Evolutionary conservation across 2,329 filamentous ascomycete species (phyloP).

Genomic region (Alternaria solani): DNA sequence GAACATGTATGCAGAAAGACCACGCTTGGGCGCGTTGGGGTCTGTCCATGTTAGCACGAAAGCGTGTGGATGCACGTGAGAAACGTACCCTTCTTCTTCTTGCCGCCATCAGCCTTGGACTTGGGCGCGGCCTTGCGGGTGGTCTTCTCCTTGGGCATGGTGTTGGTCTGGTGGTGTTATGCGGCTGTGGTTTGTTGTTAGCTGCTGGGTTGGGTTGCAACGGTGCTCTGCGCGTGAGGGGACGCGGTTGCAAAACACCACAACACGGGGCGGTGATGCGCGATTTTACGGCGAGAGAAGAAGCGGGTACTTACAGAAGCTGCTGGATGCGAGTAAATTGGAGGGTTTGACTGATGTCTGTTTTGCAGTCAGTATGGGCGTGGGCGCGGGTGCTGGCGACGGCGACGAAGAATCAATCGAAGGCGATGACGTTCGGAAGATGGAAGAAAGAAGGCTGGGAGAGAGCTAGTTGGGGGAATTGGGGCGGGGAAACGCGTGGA

Average conservation of each 20-base stretch:
- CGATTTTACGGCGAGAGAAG: slow-evolving; percentile 35
- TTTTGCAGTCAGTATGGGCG: slow-evolving; percentile 43
- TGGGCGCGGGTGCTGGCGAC: slow-evolving; percentile 28
- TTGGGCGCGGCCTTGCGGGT: slow-evolving; percentile 60
- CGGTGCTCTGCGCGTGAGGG: slow-evolving; percentile 31
- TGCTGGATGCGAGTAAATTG: slow-evolving; percentile 24
- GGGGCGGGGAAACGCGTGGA: slow-evolving; percentile 43
- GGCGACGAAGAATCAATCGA: slow-evolving; percentile 42
- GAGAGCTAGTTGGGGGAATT: slow-evolving; percentile 36
- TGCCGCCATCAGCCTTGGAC: slow-evolving; percentile 62
- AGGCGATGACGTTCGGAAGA: slow-evolving; percentile 40
- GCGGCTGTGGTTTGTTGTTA: slow-evolving; percentile 21
- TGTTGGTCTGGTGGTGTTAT: slow-evolving; percentile 43
- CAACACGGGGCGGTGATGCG: slow-evolving; percentile 35
- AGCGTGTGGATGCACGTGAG: slow-evolving; percentile 20
- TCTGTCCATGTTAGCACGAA: slow-evolving; percentile 62
- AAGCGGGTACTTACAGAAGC: slow-evolving; percentile 41
- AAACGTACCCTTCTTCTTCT: slow-evolving; percentile 74
- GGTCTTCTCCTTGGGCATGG: slow-evolving; percentile 74
- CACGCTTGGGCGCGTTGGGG: slow-evolving; percentile 98
- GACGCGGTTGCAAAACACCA: slow-evolving; percentile 47
- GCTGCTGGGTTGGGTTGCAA: slow-evolving; percentile 13
- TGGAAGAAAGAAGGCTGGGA: slow-evolving; percentile 40
- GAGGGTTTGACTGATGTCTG: slow-evolving; percentile 38
- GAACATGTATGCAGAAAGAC: slow-evolving; percentile 99